Base-by-base conservation (phyloP, 169 alveolate genomes). In the Miamiensis avidus region DNA sequence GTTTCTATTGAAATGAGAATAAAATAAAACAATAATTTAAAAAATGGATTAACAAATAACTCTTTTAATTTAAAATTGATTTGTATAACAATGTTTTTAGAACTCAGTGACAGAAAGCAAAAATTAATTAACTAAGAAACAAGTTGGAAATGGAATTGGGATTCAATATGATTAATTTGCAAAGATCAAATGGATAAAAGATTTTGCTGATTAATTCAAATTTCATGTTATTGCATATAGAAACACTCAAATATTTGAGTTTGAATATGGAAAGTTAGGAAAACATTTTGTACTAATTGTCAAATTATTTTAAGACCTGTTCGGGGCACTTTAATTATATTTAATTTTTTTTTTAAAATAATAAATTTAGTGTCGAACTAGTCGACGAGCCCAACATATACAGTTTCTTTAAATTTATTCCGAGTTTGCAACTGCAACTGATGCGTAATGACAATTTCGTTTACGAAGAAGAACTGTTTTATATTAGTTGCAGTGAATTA, bases 401-500 rank as follows among this genome's bases (percentile, higher is more conserved):
- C 81, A 81, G 90, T 65, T 86, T 86, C 30, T 86, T 86, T 75
- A 81, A 81, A 74, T 86, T 86, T 64, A 84, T 81, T 76, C 90
- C 90, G 26, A 81, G 87, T 29, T 33, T 86, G 30, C 32, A 69
- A 74, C 69, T 86, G n/a, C 33, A 86, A 74, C 75, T 64, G 27
- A 84, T 83, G 79, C 79, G 90, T 49, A 81, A 83, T 31, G 90
- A 86, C 29, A 86, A 86, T 75, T 86, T 86, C 29, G 90, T 86
- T 33, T 86, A 86, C 32, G 90, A 86, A 65, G 84, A 86, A 34
- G 90, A 86, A 27, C 72, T 86, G 27, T 78, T 86, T 65, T 77
- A 86, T 81, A 81, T 86, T 0, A 72, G 84, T 27, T 81, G 90
- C 75, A 74, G 84, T 25, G 81, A 81, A 75, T 74, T 74, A 69